These are phyloP conservation scores for Geotrichum carabidarum DNA, from an alignment of 1,139 yeast genomes.

Conservation along the genomic window DNA sequence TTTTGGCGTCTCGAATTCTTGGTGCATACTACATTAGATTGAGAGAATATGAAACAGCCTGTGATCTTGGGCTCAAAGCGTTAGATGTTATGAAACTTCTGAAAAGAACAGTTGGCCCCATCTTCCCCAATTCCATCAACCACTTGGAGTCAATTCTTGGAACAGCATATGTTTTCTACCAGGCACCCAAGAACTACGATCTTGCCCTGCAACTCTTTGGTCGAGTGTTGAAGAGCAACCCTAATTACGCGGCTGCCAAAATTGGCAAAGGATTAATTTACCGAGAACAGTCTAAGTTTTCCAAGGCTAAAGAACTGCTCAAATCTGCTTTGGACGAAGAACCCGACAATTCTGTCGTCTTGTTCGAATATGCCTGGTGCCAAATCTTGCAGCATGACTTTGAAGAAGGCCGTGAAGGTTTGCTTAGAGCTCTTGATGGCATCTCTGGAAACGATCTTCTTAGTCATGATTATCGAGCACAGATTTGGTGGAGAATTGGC, in stretches of 20 bases:
- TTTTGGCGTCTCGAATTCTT: conserved; percentile 61
- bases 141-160: conserved; percentile 67
- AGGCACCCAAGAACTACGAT: conserved; percentile 81
- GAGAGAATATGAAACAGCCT: conserved; percentile 61
- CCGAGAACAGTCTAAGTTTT: conserved; percentile 57
- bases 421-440: conserved; percentile 43
- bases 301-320: conserved; percentile 51
- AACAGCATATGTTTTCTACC: conserved; percentile 71
- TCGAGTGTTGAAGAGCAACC: conserved; percentile 49
- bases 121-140: conserved; percentile 49
- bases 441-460: conserved; percentile 50
- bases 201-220: conserved; percentile 72
- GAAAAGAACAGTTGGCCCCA: conserved; percentile 46
- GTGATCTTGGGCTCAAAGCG: conserved; percentile 59
- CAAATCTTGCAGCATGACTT: conserved; percentile 50
- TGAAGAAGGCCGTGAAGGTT: conserved; percentile 51
- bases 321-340: conserved; percentile 46
- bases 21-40: conserved; percentile 56
- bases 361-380: conserved; percentile 78
- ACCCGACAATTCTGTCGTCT: conserved; percentile 57
- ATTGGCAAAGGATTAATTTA: conserved; percentile 79
- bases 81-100: conserved; percentile 46
- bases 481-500: conserved; percentile 68
- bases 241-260: conserved; percentile 54
- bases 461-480: conserved; percentile 54